Base-by-base conservation (phyloP, 352 stramenopile species). In the Phytophthora syringae region DNA sequence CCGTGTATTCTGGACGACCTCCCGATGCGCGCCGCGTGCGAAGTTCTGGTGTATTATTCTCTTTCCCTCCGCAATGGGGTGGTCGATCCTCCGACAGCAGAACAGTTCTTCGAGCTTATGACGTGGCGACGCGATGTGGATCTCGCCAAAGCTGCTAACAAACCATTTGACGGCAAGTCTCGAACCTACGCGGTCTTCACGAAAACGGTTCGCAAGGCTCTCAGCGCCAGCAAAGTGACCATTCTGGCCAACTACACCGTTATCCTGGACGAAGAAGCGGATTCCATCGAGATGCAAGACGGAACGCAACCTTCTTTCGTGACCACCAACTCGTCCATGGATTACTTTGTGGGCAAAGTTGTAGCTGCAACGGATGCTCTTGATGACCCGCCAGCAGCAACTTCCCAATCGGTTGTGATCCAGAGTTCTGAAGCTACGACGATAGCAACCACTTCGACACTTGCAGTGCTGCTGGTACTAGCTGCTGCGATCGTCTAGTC, bases 21-120 rank as follows among this genome's bases (percentile, higher is more conserved):
- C 58, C 74, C 74, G 18, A 58, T 90, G 44, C 76, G 73, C n/a
- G 78, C 83, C 7, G 69, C 74, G 32, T 78, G 83, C 40, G 83
- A 92, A 64, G 87, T 80, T 51, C 44, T 92, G 22, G 72, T 92
- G 30, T 84, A 85, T 62, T 87, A 84, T 37, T 85, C 77, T 1
- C 55, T 79, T 30, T 79, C 83, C 21, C 56, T 90, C 47, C 62
- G 55, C 0, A 40, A 74, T 1, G 65, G 60, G 0, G 56, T 57
- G 9, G n/a, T n/a, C n/a, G n/a, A 49, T 0, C 66, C 78, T 2
- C 76, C 84, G 3, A 76, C 76, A 6, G 50, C 67, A 0, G 58
- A 56, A 5, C 53, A 88, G 50, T 86, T 89, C 34, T 34, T 77
- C 32, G 63, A 80, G 24, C 64, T 88, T 25, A 80, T 92, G 71